Conservation (phyloP, 2,329 filamentous ascomycete species). For the Diaporthe sp. region DNA sequence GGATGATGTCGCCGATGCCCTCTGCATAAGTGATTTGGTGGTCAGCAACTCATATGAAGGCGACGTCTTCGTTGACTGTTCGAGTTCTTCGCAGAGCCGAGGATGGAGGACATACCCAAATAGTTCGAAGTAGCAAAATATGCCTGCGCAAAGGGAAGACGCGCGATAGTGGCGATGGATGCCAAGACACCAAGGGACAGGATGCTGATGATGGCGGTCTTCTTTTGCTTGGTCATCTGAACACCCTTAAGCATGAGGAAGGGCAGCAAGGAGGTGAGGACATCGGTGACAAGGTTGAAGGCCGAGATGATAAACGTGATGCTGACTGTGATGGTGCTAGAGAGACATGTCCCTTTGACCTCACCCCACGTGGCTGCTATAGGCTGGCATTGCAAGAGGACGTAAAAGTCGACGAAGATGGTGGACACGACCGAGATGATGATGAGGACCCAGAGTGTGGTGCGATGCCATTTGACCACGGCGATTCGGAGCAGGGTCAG, state of each 20-base stretch:
- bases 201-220: conserved; percentile 29
- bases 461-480: conserved; percentile 26
- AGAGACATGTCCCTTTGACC: conserved; percentile 21
- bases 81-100: no score
- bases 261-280: conserved; percentile 22
- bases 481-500: conserved; percentile 35
- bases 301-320: conserved; percentile 37
- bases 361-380: conserved; percentile 34
- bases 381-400: conserved; percentile 34
- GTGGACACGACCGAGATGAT: conserved; percentile 26
- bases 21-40: not conserved
- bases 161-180: conserved; percentile 32
- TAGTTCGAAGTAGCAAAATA: not conserved
- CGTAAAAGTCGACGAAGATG: conserved; percentile 30
- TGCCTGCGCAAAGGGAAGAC: conserved; percentile 10
- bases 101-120: not conserved
- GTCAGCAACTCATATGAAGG: not conserved
- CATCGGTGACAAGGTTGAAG: conserved; percentile 28
- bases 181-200: conserved; percentile 31
- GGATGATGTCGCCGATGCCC: conserved; percentile 31
- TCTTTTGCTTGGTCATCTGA: conserved; percentile 29
- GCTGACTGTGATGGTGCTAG: conserved; percentile 18
- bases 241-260: conserved; percentile 31
- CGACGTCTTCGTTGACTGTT: no score
- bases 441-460: conserved; percentile 34